Evolutionary conservation across 2,329 filamentous ascomycete species (phyloP), one percentile per base, ranked within the genome.

Genomic region (Curvularia sp.): DNA sequence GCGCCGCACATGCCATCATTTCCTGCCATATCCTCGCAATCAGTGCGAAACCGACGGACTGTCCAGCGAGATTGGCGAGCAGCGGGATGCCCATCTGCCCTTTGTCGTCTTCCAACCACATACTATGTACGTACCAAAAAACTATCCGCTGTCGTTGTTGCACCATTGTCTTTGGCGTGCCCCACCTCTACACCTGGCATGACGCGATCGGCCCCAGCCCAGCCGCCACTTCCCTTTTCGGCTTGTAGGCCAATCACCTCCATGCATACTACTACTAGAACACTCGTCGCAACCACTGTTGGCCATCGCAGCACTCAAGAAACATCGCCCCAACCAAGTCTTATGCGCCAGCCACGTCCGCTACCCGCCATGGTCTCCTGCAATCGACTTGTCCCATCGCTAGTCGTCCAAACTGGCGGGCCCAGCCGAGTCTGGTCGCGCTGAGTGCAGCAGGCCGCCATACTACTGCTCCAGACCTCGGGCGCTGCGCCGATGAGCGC

Each of bases 171-270:
- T 54, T 49, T 42, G 23, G 27, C 34, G 5, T 21, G 66, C 57
- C 67, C 66, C 67, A 56, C 61, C 53, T 64, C 61, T 53, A 45
- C 38, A 47, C 43, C 65, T 52, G 48, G 57, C 59, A 69, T 69
- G 65, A 65, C 63, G 61, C 61, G 60, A 63, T 53, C 46, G 30
- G 13, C 30, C 51, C 52, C 41, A 53, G n/a, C 32, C 32, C 32
- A 57, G 49, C 45, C 45, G 57, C 55, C 28, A 47, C 56, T 51
- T 53, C 64, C 69, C 66, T 66, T 69, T 65, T 68, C 54, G 59
- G 55, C 57, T n/a, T 51, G 45, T 49, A 34, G 41, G 49, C 66
- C 62, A 61, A 64, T 57, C 56, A 57, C 46, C 51, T 30, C 28
- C 51, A 57, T 18, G 30, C 49, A 15, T 28, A 53, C 28, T 3